Evolutionary conservation across 345 rosid species (phyloP), one percentile per base, ranked within the genome.

Genomic region (Erodium maritimum): DNA sequence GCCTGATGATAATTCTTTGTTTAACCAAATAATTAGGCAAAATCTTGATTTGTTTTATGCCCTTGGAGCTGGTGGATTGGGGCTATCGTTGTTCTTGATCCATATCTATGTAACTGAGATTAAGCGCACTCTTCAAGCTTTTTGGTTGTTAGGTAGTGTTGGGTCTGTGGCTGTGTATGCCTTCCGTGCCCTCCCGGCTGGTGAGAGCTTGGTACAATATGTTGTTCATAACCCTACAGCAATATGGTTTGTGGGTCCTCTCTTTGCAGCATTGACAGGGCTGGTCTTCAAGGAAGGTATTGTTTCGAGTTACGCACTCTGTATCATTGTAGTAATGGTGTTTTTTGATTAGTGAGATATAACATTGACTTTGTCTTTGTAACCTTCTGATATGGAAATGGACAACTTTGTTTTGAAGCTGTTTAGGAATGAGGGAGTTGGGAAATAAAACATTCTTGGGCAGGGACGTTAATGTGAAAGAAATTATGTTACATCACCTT

Each of bases 201-300:
- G 89, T 21, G 73, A 77, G 67, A 76, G 59, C 73, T 77, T 91
- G 71, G 80, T 81, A n/a, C 93, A 80, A 5, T 86, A 81, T 71
- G 95, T 79, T 25, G 58, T 83, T 6, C 61, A 74, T 50, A 80
- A 91, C 62, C 91, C 93, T 0, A 22, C 67, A 0, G 83, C 95
- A 37, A 77, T 88, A 48, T 91, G 96, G 98, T 83, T 88, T 69
- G 80, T 88, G 61, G 98, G 98, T 54, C 96, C 98, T 20, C 82
- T 88, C 54, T 91, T 91, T 64, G 96, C 96, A 3, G 73, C 95
- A 3, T 76, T 91, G 17, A 91, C 98, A 0, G 96, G 96, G 14
- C 95, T 91, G 1, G 96, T 91, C 66, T 91, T 91, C 58, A 91
- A 91, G 76, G 96, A 91, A 82, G 98, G 98, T 88, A 74, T 14